These are phyloP conservation scores for Coprinopsis strossmayeri DNA, from an alignment of 768 basidiomycete genomes.

Conservation along the genomic window DNA sequence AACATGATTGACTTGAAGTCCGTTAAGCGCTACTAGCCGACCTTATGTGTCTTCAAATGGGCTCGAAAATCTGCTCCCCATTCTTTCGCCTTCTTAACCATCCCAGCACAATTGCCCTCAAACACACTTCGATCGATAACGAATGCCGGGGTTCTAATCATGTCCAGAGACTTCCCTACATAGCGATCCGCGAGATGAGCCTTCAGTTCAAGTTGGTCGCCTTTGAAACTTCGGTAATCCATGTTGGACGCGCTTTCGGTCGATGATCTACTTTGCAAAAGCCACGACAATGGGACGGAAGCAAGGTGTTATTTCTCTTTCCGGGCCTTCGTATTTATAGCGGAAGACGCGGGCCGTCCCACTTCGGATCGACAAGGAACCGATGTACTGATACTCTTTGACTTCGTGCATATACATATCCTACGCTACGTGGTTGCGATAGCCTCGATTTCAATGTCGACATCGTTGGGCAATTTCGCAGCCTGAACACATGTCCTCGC, in stretches of 20 bases:
- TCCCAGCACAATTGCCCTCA: conserved; percentile 63
- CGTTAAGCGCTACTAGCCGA: conserved; percentile 16
- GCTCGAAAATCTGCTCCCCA: conserved; percentile 73
- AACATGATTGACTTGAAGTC: too few relatives aligned
- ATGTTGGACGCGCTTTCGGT: conserved; percentile 11
- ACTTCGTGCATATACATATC: background rate
- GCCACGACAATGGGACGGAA: background rate
- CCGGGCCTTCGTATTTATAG: background rate
- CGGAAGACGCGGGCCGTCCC: background rate
- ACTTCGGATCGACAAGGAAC: background rate
- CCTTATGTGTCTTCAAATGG: conserved; percentile 85
- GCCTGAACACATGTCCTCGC: conserved; percentile 58
- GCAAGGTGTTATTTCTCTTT: background rate
- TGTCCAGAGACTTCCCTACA: conserved; percentile 47
- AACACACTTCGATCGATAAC: conserved; percentile 72
- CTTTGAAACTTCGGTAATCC: conserved; percentile 20
- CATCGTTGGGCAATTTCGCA: conserved; percentile 42
- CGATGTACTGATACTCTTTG: background rate
- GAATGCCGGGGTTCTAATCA: conserved; percentile 69
- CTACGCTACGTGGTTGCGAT: conserved; percentile 5
- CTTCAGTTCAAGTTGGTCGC: conserved; percentile 26
- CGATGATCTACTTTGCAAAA: background rate
- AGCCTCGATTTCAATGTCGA: conserved; percentile 51
- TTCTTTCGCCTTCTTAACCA: conserved; percentile 59
- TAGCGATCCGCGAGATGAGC: conserved; percentile 46